Evolutionary conservation across 495 filamentous ascomycete species (phyloP).

Genomic region (Aspergillus coremiiformis): DNA sequence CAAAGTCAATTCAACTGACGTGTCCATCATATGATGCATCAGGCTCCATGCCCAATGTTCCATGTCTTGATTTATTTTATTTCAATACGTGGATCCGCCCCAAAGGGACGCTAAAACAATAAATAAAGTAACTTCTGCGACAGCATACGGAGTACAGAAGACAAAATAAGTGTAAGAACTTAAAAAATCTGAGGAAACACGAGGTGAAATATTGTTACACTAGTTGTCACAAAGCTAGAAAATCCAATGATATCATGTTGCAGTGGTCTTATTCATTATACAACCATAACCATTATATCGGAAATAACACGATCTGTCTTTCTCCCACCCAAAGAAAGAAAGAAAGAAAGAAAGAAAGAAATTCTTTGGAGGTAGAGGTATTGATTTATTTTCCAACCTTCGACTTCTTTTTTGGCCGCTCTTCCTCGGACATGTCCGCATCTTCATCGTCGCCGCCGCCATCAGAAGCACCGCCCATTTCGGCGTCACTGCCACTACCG

Average conservation of each 20-base stretch:
- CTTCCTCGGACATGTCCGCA: constrained; percentile 25
- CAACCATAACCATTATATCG: background rate
- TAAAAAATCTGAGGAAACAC: constrained; percentile 9
- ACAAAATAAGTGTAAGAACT: too few species aligned
- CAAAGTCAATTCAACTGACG: constrained; percentile 7
- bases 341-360: too few species aligned
- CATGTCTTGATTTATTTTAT: too few species aligned
- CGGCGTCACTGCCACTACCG: constrained; percentile 57
- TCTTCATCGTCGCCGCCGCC: constrained; percentile 49
- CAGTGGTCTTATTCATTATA: constrained; percentile 12
- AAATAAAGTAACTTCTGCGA: background rate
- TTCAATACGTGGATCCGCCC: too few species aligned
- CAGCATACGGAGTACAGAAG: too few species aligned
- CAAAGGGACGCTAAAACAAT: too few species aligned
- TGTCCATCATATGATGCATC: constrained; percentile 6
- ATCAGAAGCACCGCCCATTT: constrained; percentile 52
- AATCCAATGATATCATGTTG: background rate
- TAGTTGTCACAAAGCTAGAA: background rate
- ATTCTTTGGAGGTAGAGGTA: too few species aligned
- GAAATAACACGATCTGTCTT: background rate
- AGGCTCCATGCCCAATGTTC: background rate
- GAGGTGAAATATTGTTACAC: constrained; percentile 1
- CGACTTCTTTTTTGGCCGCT: constrained; percentile 63
- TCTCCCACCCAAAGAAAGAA: background rate
- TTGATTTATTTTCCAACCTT: constrained; percentile 43